Evolutionary conservation across 148 eudicot species (phyloP), one percentile per base, ranked within the genome.

Genomic region (Amaranthus cruentus): DNA sequence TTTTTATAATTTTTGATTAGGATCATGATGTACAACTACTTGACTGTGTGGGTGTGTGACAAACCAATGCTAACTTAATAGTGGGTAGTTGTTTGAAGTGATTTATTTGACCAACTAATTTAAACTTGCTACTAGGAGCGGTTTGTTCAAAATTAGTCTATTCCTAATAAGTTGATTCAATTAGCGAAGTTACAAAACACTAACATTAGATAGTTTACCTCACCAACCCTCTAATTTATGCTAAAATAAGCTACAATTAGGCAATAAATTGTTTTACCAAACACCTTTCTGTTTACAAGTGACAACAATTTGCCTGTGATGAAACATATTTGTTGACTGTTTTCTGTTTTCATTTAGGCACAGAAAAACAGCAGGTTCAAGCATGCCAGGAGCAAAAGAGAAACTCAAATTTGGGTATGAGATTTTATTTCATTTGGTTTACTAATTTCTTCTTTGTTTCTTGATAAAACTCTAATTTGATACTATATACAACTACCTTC

Each of bases 341-440:
- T 49, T 67, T 28, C 38, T 28, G 38, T 3, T 54, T 4, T 55
- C 49, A n/a, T 52, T 21, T 58, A 47, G 38, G 70, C 62, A 13
- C 42, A 68, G 70, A 62, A 49, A 72, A 68, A 66, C 72, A 68
- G 66, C 78, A 75, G 12, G 66, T 67, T 58, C 66, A 67, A 68
- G 66, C 58, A 75, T 75, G 48, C 66, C 66, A 58, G 58, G 54
- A 75, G 28, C 72, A 67, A 66, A 75, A 75, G 47, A 68, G 21
- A 15, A 48, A 50, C 72, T 59, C 72, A 10, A 59, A 62, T 7
- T 66, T 49, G 49, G 78, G 72, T 75, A 75, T 43, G 21, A 10
- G 28, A 55, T 48, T 51, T 4, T 53, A n/a, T 2, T 47, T 62
- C 47, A 28, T 28, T 28, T 28, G 38, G 38, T 28, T 28, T 0